phyloP scores from a whole-genome alignment of 768 basidiomycete genomes.

The Neoboletus brunneissimus region DNA sequence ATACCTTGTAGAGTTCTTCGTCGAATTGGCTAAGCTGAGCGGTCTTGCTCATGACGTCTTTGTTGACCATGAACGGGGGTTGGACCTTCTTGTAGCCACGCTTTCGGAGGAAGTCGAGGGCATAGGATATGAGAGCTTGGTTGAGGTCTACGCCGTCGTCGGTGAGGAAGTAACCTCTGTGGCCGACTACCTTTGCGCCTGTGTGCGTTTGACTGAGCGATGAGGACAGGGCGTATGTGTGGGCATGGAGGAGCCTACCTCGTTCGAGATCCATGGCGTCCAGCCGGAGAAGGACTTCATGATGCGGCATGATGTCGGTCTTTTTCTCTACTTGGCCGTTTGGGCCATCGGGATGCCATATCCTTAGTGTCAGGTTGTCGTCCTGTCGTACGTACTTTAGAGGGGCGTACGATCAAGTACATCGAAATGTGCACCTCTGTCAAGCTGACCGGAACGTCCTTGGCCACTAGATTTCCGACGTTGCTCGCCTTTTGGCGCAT shows the following conservation, averaged over 20 bases:
- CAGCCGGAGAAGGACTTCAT: conserved; percentile 89
- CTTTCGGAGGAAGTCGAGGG: conserved; percentile 86
- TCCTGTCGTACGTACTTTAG: conserved; percentile 50
- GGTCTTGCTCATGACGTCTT: conserved; percentile 95
- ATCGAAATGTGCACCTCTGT: conserved; percentile 62
- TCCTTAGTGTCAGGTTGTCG: conserved; percentile 78
- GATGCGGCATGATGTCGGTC: conserved; percentile 88
- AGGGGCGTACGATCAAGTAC: background rate
- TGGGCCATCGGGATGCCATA: conserved; percentile 83
- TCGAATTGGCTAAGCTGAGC: conserved; percentile 98
- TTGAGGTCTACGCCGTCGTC: conserved; percentile 97
- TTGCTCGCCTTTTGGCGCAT: conserved; percentile 80
- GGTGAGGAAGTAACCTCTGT: conserved; percentile 94
- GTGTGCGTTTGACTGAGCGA: conserved; percentile 7
- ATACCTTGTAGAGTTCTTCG: conserved; percentile 94
- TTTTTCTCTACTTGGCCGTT: conserved; percentile 68
- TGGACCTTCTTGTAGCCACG: conserved; percentile 90
- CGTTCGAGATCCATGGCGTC: conserved; percentile 98
- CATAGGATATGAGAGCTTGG: conserved; percentile 92
- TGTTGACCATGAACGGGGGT: conserved; percentile 98
- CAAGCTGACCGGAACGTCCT: conserved; percentile 76
- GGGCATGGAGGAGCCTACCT: conserved; percentile 42
- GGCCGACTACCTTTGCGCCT: conserved; percentile 92
- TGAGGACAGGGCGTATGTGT: background rate
- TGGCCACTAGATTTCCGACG: conserved; percentile 92